Percentiles rank a stretch among this genome's conserved stretches.
Conservation (phyloP, 768 basidiomycete species). For the Pleurotus tuoliensis region DNA sequence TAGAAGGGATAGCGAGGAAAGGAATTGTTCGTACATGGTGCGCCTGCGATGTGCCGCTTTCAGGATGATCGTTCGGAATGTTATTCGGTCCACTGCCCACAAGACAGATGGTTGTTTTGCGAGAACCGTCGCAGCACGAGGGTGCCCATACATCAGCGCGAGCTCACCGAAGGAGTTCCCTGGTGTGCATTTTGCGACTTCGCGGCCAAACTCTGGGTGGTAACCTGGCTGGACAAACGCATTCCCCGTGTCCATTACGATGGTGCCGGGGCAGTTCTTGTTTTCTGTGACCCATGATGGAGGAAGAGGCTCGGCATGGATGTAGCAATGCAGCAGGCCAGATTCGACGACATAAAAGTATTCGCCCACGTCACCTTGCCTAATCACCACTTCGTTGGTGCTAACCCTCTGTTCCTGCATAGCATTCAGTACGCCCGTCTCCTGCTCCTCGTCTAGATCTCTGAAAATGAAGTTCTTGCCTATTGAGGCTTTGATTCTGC, state of each 20-base stretch:
- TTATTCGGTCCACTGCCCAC: slow-evolving; percentile 96
- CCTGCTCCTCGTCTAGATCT: slow-evolving; percentile 95
- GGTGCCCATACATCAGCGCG: slow-evolving; percentile 97
- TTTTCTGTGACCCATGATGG: slow-evolving; percentile 51
- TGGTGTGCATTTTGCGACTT: slow-evolving; percentile 80
- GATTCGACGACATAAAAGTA: slow-evolving; percentile 97
- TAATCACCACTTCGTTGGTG: slow-evolving; percentile 85
- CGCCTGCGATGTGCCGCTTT: slow-evolving; percentile 88
- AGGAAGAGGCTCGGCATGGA: slow-evolving; percentile 63
- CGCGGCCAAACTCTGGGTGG: slow-evolving; percentile 70
- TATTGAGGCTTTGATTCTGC: slow-evolving; percentile 84
- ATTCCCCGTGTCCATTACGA: slow-evolving; percentile 33
- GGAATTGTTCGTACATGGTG: slow-evolving; percentile 95
- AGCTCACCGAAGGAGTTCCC: slow-evolving; percentile 93
- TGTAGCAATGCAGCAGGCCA: slow-evolving; percentile 82
- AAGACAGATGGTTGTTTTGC: slow-evolving; percentile 79
- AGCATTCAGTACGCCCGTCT: slow-evolving; percentile 86
- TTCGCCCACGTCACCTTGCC: slow-evolving; percentile 95
- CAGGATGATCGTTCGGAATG: slow-evolving; percentile 96
- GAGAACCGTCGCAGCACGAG: slow-evolving; percentile 90
- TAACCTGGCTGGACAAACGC: slow-evolving; percentile 61
- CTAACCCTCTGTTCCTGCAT: slow-evolving; percentile 84
- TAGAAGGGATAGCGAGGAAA: slow-evolving; percentile 85
- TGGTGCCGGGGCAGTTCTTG: slow-evolving; percentile 28
- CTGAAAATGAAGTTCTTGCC: slow-evolving; percentile 91